Base-by-base conservation (phyloP, 2,329 filamentous ascomycete genomes). In the Penicillium sp. region DNA sequence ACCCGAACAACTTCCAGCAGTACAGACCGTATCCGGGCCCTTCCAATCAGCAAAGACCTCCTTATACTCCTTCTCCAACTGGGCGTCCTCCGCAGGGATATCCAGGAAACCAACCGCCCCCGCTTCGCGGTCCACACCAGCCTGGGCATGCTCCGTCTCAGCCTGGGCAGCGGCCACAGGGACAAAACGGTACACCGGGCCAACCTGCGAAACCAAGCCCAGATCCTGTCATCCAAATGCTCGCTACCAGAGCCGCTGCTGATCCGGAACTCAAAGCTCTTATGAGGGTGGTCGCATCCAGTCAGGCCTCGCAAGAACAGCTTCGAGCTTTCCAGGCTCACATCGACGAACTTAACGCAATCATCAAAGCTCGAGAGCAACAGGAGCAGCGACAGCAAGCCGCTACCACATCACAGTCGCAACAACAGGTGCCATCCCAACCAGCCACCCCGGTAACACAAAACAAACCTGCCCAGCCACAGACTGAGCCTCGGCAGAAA, bases 151-250 rank as follows among this genome's bases (percentile, higher is more conserved):
- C 50, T 13, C 47, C 51, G 13, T 43, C 53, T 14, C 49, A 54
- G 18, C 46, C 53, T 13, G 54, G 48, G 30, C 58, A 56, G 36
- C 57, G 60, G 10, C 59, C 62, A 9, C 52, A 58, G 7, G 41
- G 51, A 13, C 60, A 62, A 34, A 54, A 54, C 18, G 48, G 52
- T 10, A 56, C 54, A 8, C 41, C 60, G 10, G 52, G 60, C n/a
- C 63, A 65, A 32, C 63, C 65, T 19, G 56, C 63, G 4, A 71
- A 72, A 48, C 64, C 68, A 4, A 72, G 68, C 32, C 63, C 69
- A 7, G 72, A 75, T 43, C 72, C 72, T 7, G 72, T 75, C 23
- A 75, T 75, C 47, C 72, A 74, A 41, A 74, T 74, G 70, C 59
- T 75, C 33, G 72, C 72, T n/a, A 73, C 71, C 7, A 62, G 70